Conservation (phyloP, 306 rosid species). For the Potentilla sterilis region DNA sequence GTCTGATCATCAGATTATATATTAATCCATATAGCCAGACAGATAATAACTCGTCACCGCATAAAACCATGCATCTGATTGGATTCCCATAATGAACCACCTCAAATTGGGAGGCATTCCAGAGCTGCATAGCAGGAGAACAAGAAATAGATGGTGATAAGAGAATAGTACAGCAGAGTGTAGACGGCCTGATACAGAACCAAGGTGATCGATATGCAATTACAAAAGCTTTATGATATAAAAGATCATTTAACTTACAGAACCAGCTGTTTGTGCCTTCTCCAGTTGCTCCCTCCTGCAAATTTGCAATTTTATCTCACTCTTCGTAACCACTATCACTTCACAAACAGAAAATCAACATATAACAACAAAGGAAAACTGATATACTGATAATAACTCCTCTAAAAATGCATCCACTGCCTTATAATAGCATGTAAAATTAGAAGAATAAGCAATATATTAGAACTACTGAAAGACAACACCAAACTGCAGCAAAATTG, state of each 20-base stretch:
- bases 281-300: slow-evolving; percentile 85
- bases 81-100: slow-evolving; percentile 77
- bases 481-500: neutral
- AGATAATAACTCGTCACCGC: slow-evolving; percentile 50
- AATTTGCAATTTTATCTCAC: slow-evolving; percentile 1
- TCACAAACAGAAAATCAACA: slow-evolving; percentile 20
- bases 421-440: slow-evolving; percentile 43
- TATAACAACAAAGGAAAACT: slow-evolving; percentile 3
- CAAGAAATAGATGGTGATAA: neutral
- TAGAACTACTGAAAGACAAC: neutral
- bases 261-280: slow-evolving; percentile 83
- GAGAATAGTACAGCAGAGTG: neutral
- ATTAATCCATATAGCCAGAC: neutral
- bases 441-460: slow-evolving; percentile 3
- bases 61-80: slow-evolving; percentile 82
- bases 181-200: neutral
- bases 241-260: slow-evolving; percentile 43
- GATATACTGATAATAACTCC: slow-evolving; percentile 70
- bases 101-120: slow-evolving; percentile 98
- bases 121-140: slow-evolving; percentile 54
- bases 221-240: slow-evolving; percentile 14
- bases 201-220: neutral
- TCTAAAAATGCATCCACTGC: slow-evolving; percentile 78
- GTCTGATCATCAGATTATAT: neutral
- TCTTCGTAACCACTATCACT: slow-evolving; percentile 19